Evolutionary conservation across 345 rosid genomes (phyloP).

Genomic region (Laguncularia racemosa): DNA sequence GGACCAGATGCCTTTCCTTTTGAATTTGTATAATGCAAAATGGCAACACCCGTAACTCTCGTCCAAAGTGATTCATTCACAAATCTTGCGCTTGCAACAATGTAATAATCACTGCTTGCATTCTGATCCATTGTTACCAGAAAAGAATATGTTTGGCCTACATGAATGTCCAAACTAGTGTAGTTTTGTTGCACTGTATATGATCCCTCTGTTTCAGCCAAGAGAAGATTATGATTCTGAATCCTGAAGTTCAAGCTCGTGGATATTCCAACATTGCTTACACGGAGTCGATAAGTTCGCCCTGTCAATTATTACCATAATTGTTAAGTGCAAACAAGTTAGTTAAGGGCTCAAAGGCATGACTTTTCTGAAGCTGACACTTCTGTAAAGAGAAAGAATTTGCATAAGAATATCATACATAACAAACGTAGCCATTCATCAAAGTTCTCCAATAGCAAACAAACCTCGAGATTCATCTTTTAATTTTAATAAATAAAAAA

Average conservation of each 20-base stretch:
- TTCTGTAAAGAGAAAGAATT: background rate
- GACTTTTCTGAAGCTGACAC: background rate
- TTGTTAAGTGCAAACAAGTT: constrained; percentile 4
- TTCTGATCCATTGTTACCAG: constrained; percentile 94
- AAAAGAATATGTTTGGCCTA: constrained; percentile 90
- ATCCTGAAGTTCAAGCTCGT: constrained; percentile 96
- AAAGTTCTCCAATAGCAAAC: background rate
- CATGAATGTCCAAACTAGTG: constrained; percentile 95
- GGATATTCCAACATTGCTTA: constrained; percentile 87
- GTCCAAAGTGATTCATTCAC: constrained; percentile 86
- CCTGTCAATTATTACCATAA: constrained; percentile 34
- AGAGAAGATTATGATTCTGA: constrained; percentile 81
- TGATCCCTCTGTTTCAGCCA: constrained; percentile 91
- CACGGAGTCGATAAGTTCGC: constrained; percentile 79
- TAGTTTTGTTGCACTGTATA: constrained; percentile 97
- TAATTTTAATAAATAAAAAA: no score
- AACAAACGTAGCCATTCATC: background rate
- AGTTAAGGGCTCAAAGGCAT: constrained; percentile 1
- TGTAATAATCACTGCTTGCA: constrained; percentile 93
- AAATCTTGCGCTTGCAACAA: constrained; percentile 91
- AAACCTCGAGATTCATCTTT: no score
- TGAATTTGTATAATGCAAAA: constrained; percentile 87
- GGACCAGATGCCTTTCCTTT: constrained; percentile 90
- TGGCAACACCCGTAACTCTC: constrained; percentile 92
- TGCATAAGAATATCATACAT: background rate